Evolutionary conservation across 208 protist species (phyloP), one percentile per base, ranked within the genome.

Genomic region (Balamuthia mandrillaris): DNA sequence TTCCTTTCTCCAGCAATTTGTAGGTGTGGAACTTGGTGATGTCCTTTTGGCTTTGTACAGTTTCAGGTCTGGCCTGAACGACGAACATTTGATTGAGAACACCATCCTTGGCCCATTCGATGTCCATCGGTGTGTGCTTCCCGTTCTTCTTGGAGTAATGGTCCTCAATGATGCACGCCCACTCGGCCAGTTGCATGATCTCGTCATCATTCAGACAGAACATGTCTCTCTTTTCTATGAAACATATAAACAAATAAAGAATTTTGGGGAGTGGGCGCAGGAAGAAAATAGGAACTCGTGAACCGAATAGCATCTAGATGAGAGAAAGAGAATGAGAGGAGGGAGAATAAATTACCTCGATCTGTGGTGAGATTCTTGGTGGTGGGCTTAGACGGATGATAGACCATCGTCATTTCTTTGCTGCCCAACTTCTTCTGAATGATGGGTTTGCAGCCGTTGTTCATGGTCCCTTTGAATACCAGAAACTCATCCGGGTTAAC

Each of bases 51-150:
- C 49, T 74, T 21, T 79, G 77, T 42, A 90, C 88, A n/a, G 86
- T 89, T 42, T 90, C 88, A 6, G 88, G 86, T n/a, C 88, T 68
- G 18, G 88, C 75, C 52, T 91, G 86, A 29, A 91, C 86, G 7
- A 90, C 86, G 27, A 86, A 90, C 1, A 90, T 61, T 35, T 88
- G 37, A 21, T 35, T 14, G 3, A 47, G 51, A 31, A 75, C 21
- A 1, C 66, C 84, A 75, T 88, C 79, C 47, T 68, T 77, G 39
- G 60, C 60, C 81, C 79, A 86, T 31, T 88, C 78, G n/a, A 86
- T 88, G 82, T 88, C 79, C 81, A 86, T 88, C 18, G 78, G 86
- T 9, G 54, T 63, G 39, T 56, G 35, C 27, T 75, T 82, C 35
- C 75, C 56, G 41, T 82, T 82, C 37, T 66, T 82, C 9, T 65